Conservation (phyloP, 2,329 filamentous ascomycete species). For the Neonectria hederae region DNA sequence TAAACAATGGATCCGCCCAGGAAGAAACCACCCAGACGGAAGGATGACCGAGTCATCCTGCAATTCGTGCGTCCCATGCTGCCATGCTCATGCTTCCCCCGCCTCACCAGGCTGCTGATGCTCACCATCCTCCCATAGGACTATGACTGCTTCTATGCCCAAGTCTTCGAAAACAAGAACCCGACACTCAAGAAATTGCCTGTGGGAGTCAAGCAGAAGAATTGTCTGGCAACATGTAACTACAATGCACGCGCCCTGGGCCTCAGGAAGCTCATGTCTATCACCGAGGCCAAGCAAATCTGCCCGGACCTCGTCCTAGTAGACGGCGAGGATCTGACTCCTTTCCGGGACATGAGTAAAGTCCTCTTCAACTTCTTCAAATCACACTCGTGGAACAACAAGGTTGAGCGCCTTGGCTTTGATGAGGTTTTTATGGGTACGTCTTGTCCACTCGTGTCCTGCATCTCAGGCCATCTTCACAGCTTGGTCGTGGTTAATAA, state of each 20-base stretch:
- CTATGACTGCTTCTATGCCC: constrained; percentile 95
- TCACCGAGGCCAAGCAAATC: constrained; percentile 79
- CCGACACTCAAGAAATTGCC: constrained; percentile 77
- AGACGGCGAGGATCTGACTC: constrained; percentile 85
- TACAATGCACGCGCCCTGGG: constrained; percentile 84
- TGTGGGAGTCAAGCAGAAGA: constrained; percentile 90
- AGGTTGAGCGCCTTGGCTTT: constrained; percentile 84
- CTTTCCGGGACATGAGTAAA: constrained; percentile 89
- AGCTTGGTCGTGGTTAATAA: neutral
- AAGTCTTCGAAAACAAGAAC: constrained; percentile 84
- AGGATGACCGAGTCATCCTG: constrained; percentile 75
- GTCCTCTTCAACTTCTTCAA: constrained; percentile 77
- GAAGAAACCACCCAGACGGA: constrained; percentile 54
- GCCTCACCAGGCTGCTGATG: neutral
- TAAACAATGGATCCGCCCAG: constrained; percentile 44
- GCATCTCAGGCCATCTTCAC: neutral
- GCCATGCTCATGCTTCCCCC: constrained; percentile 12
- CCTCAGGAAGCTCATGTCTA: constrained; percentile 84
- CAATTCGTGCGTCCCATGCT: constrained; percentile 73
- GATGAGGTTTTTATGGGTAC: constrained; percentile 77
- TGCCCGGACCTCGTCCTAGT: constrained; percentile 89
- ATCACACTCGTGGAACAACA: constrained; percentile 78
- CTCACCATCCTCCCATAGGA: constrained; percentile 57
- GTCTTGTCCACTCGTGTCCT: constrained; percentile 15
- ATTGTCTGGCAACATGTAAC: constrained; percentile 92